Conservation (phyloP, 2,329 filamentous ascomycete genomes). For the Diaporthe vexans region DNA sequence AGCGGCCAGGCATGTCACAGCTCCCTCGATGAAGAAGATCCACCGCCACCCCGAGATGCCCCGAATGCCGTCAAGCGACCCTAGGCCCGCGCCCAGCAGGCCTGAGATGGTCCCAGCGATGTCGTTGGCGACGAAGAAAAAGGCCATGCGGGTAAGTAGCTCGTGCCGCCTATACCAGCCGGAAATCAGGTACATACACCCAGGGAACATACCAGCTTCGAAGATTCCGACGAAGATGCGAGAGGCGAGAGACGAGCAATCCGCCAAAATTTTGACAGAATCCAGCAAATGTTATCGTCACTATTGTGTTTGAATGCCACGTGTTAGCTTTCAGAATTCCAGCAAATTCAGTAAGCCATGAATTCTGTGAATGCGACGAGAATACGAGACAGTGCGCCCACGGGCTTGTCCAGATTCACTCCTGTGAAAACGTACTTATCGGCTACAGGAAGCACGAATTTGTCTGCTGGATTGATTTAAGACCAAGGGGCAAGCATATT, state of each 20-base stretch:
- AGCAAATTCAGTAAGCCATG: not conserved
- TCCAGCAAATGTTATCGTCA: conserved; percentile 6
- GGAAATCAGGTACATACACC: conserved; percentile 50
- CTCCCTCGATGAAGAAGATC: conserved; percentile 73
- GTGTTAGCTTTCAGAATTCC: not conserved
- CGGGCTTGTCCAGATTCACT: not conserved
- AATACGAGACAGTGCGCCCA: not conserved
- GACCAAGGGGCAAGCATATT: not conserved
- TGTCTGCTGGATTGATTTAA: not conserved
- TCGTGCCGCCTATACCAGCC: conserved; percentile 53
- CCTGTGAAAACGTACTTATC: not conserved
- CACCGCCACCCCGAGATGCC: conserved; percentile 74
- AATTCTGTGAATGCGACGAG: not conserved
- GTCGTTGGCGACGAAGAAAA: conserved; percentile 78
- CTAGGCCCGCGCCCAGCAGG: conserved; percentile 78
- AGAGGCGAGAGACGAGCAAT: not conserved
- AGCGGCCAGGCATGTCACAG: conserved; percentile 67
- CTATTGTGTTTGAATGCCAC: not conserved
- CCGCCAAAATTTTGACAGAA: conserved; percentile 10
- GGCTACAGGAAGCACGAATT: not conserved
- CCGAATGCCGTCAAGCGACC: conserved; percentile 72
- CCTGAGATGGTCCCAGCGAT: conserved; percentile 76
- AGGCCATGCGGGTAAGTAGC: conserved; percentile 50
- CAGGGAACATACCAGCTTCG: conserved; percentile 52
- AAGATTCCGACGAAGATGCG: conserved; percentile 51